Conservation (phyloP, 148 eudicot genomes). For the Spergularia marina region DNA sequence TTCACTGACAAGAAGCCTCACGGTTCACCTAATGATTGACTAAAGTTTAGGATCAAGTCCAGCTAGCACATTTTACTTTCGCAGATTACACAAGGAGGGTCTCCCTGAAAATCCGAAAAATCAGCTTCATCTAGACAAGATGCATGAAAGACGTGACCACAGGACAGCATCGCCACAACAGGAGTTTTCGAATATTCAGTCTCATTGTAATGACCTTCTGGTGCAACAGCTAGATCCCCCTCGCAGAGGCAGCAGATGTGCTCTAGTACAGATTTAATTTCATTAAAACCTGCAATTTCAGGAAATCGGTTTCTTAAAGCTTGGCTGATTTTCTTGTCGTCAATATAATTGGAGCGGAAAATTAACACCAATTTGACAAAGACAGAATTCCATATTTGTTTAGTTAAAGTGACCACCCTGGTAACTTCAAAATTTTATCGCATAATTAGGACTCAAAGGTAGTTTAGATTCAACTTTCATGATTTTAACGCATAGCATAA, state of each 20-base stretch:
- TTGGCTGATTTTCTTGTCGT: not conserved
- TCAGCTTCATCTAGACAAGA: conserved; percentile 30
- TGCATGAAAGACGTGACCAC: conserved; percentile 50
- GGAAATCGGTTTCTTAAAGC: not conserved
- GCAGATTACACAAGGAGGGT: conserved; percentile 45
- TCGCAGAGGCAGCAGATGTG: conserved; percentile 31
- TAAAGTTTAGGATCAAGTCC: not conserved
- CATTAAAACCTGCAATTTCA: conserved; percentile 15
- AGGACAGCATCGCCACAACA: conserved; percentile 40
- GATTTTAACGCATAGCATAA: not conserved
- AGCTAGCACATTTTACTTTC: not conserved
- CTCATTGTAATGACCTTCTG: conserved; percentile 2
- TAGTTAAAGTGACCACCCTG: no score
- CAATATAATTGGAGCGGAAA: not conserved
- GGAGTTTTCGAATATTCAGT: conserved; percentile 24
- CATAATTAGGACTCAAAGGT: no score
- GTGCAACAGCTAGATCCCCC: conserved; percentile 30
- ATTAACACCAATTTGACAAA: no score
- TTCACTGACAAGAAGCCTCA: not conserved
- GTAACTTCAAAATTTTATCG: no score
- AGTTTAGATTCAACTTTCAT: no score
- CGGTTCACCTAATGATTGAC: conserved; percentile 5
- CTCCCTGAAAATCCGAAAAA: conserved; percentile 16
- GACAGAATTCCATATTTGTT: no score
- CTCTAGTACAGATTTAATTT: conserved; percentile 7